Evolutionary conservation across 2,329 filamentous ascomycete species (phyloP).

Genomic region (Teratosphaeria destructans): DNA sequence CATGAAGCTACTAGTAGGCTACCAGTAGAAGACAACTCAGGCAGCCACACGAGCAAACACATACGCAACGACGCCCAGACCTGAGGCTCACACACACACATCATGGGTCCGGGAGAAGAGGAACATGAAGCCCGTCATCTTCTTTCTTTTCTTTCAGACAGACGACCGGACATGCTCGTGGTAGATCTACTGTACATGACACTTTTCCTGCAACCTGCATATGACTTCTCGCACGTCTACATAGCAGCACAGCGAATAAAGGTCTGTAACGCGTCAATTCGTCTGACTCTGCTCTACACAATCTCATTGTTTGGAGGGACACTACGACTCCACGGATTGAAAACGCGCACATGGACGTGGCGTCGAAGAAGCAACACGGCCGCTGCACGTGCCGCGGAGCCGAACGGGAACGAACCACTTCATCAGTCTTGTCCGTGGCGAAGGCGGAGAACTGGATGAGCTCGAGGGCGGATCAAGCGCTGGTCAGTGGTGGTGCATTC

Average conservation of each 20-base stretch:
- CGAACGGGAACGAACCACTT: slow-evolving; percentile 7
- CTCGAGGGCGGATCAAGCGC: slow-evolving; percentile 29
- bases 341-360: slow-evolving; percentile 32
- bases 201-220: not conserved
- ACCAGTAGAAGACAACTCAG: no score
- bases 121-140: slow-evolving; percentile 41
- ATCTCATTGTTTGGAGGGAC: not conserved
- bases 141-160: slow-evolving; percentile 40
- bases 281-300: slow-evolving; percentile 30
- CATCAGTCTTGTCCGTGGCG: slow-evolving; percentile 22
- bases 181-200: slow-evolving; percentile 11
- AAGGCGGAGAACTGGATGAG: slow-evolving; percentile 38
- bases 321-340: slow-evolving; percentile 14
- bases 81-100: slow-evolving; percentile 23
- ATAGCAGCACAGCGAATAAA: slow-evolving; percentile 41
- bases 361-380: slow-evolving; percentile 31
- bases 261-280: slow-evolving; percentile 24
- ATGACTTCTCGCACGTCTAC: slow-evolving; percentile 47
- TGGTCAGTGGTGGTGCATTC: slow-evolving; percentile 32
- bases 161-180: slow-evolving; percentile 48
- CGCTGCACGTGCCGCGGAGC: slow-evolving; percentile 21
- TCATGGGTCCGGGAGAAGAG: slow-evolving; percentile 34
- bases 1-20: no score
- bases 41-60: no score
- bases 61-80: not conserved